These are phyloP conservation scores for Psidium guajava DNA, from an alignment of 345 rosid genomes.

Conservation along the genomic window DNA sequence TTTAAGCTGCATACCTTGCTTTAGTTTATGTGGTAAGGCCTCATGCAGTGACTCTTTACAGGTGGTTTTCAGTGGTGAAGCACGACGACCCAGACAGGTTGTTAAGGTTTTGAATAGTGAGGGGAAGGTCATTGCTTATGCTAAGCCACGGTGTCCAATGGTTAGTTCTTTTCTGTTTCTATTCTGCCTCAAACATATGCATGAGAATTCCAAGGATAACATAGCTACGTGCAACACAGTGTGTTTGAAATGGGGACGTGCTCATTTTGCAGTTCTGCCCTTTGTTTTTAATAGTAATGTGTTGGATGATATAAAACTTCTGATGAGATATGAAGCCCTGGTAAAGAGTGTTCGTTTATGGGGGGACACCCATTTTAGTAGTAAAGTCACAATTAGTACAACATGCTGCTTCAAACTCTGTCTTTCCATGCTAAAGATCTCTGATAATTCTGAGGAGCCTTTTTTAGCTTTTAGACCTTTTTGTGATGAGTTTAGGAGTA, in stretches of 20 bases:
- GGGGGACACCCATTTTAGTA: neutral
- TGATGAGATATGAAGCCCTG: neutral
- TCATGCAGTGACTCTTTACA: conserved; percentile 18
- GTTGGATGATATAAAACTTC: neutral
- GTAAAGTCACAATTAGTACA: neutral
- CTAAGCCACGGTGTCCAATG: conserved; percentile 76
- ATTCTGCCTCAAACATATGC: neutral
- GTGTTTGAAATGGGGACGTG: neutral
- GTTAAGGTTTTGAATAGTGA: conserved; percentile 84
- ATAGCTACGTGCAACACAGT: neutral
- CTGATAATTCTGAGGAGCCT: neutral
- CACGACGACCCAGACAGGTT: conserved; percentile 71
- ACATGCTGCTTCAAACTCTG: neutral
- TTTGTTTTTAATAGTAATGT: neutral
- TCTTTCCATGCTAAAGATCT: neutral
- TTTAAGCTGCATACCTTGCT: neutral
- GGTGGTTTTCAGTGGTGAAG: conserved; percentile 83
- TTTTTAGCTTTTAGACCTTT: neutral
- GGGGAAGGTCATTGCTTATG: conserved; percentile 89
- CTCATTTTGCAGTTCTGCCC: neutral
- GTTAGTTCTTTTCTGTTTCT: conserved; percentile 15
- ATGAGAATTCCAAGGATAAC: neutral
- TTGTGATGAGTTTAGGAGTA: neutral
- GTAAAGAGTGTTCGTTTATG: neutral
- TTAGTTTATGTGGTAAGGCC: neutral